Base-by-base conservation (phyloP, 2,329 filamentous ascomycete species). In the Sclerotinia glacialis region DNA sequence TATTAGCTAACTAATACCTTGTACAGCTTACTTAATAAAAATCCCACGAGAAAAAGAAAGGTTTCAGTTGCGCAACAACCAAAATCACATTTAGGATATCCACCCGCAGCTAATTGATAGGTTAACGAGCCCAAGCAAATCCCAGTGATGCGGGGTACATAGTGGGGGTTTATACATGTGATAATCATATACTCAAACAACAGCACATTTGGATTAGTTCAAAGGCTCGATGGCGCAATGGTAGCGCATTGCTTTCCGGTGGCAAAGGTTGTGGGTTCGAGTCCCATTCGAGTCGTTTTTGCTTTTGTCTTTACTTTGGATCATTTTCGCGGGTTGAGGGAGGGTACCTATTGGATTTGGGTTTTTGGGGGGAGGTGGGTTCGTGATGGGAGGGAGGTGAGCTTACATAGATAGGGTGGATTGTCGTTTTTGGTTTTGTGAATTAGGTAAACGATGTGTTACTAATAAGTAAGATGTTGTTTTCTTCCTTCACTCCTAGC, bases 231-330 rank as follows among this genome's bases (percentile, higher is more conserved):
- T 71, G 69, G 69, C 69, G 69, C 70, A 71, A 71, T 71, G 69
- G 69, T 68, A 71, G 70, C 69, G 71, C 71, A 69, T 72, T 72
- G 70, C 71, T 72, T 72, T 72, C 71, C 71, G 71, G 71, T 66
- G 71, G 71, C 69, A 72, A 72, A 72, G 70, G 72, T 69, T 72
- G 71, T 67, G 69, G 68, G 71, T 72, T 72, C 71, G 71, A 72
- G 71, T 72, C 71, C 68, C 69, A 67, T 68, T 67, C 64, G 62
- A 61, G 65, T 72, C 69, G 70, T 37, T 40, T 37, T 37, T 9
- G 34, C 0, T 12, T 37, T 52, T 40, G 28, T 37, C 23, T 6
- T 42, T 12, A 2, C 31, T 40, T 18, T 4, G 1, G 31, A 40
- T 23, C 1, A 40, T 14, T 42, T 53, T 62, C n/a, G 31, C 4